Conservation (phyloP, 371 early-diverging fungal species). For the Furculomyces boomerangus region DNA sequence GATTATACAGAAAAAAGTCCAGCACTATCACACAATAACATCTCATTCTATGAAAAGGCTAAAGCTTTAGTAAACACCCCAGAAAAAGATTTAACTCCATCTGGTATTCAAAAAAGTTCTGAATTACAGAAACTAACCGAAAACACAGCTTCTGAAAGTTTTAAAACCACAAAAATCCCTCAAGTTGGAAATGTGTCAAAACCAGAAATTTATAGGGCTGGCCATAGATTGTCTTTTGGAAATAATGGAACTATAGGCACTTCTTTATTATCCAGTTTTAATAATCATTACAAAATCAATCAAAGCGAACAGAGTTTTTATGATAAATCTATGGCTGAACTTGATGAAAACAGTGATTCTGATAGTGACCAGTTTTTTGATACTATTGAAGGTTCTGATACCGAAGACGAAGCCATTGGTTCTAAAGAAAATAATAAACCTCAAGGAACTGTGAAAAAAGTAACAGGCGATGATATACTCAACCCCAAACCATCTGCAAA, state of each 20-base stretch:
- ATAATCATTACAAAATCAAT: neutral
- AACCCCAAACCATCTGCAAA: too few relatives aligned
- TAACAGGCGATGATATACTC: too few relatives aligned
- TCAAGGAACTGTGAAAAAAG: too few relatives aligned
- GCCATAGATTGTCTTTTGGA: neutral
- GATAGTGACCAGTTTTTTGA: conserved; percentile 21
- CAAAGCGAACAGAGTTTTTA: neutral
- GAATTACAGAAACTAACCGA: neutral
- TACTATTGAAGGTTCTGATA: conserved; percentile 8
- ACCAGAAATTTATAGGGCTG: too few relatives aligned
- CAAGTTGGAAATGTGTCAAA: too few relatives aligned
- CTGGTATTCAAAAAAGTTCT: neutral
- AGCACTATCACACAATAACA: neutral
- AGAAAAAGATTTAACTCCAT: neutral
- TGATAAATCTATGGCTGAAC: neutral
- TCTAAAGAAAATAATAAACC: neutral
- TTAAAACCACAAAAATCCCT: too few relatives aligned
- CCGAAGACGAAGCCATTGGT: neutral
- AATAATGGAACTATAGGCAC: neutral
- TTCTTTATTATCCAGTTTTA: neutral
- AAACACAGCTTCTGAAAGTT: too few relatives aligned
- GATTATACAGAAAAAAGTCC: conserved; percentile 1
- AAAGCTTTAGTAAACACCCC: neutral
- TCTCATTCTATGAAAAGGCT: neutral
- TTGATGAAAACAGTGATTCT: conserved; percentile 3